A percentile compares a stretch with the other conserved stretches of the same genome.
These are phyloP conservation scores for Platismatia glauca DNA, from an alignment of 495 filamentous ascomycete species.

Conservation along the genomic window DNA sequence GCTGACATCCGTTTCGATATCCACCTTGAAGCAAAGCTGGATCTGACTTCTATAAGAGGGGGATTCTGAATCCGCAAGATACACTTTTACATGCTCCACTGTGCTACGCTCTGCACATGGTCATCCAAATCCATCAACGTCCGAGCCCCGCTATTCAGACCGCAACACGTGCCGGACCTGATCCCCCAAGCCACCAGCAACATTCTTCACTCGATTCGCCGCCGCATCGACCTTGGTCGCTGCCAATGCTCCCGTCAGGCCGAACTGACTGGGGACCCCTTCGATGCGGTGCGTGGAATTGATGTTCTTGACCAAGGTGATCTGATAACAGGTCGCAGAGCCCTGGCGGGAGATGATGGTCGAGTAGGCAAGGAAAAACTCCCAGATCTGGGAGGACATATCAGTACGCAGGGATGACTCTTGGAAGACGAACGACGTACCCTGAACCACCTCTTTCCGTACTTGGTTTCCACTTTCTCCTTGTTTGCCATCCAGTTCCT, in stretches of 20 bases:
- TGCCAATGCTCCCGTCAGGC: slow-evolving; percentile 59
- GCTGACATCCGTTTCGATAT: neutral
- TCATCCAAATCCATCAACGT: too few relatives aligned
- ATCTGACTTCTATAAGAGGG: too few relatives aligned
- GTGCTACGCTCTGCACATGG: neutral
- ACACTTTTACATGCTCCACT: neutral
- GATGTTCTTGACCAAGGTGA: slow-evolving; percentile 93
- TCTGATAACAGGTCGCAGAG: slow-evolving; percentile 90
- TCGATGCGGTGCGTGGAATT: slow-evolving; percentile 93
- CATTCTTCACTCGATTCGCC: slow-evolving; percentile 17
- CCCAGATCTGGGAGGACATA: slow-evolving; percentile 69
- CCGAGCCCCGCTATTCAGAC: slow-evolving; percentile 3
- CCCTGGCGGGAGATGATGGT: slow-evolving; percentile 94
- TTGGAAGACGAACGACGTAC: slow-evolving; percentile 42
- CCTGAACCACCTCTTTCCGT: slow-evolving; percentile 91
- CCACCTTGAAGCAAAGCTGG: neutral
- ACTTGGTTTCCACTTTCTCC: slow-evolving; percentile 92
- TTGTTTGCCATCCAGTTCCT: slow-evolving; percentile 95
- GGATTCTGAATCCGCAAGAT: neutral
- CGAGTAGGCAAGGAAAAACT: slow-evolving; percentile 90
- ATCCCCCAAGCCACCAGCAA: slow-evolving; percentile 21
- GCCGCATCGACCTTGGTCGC: slow-evolving; percentile 21
- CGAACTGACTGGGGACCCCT: slow-evolving; percentile 68
- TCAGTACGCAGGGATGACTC: neutral
- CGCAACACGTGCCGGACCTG: slow-evolving; percentile 23